phyloP scores from a whole-genome alignment of 2,329 filamentous ascomycete species.

The Thermoascus crustaceus region DNA sequence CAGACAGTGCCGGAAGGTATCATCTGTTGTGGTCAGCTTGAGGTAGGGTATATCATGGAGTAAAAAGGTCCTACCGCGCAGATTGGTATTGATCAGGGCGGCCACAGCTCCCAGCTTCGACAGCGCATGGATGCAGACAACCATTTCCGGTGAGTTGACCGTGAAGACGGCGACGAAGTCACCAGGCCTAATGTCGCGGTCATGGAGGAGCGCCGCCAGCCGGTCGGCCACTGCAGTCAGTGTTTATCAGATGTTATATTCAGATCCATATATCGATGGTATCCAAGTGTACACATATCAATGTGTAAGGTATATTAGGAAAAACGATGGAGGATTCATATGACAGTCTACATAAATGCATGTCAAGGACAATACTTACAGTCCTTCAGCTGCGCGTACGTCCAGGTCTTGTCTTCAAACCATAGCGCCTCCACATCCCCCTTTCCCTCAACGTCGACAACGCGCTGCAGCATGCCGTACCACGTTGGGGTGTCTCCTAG shows the following conservation, averaged over 20 bases:
- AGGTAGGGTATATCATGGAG: neutral
- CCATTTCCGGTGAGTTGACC: conserved; percentile 44
- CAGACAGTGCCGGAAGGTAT: conserved; percentile 40
- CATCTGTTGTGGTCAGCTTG: conserved; percentile 20
- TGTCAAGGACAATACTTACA: too few species aligned
- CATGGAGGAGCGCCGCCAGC: conserved; percentile 35
- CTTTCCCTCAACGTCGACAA: conserved; percentile 31
- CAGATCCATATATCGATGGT: too few species aligned
- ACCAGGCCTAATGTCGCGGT: conserved; percentile 27
- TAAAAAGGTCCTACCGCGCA: conserved; percentile 31
- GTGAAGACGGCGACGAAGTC: conserved; percentile 42
- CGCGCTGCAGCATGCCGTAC: conserved; percentile 36
- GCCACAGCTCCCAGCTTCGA: conserved; percentile 39
- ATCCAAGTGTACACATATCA: too few species aligned
- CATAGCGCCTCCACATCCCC: conserved; percentile 36
- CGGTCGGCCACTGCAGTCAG: conserved; percentile 32
- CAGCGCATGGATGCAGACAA: conserved; percentile 37
- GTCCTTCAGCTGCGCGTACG: conserved; percentile 37
- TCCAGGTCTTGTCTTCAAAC: conserved; percentile 44
- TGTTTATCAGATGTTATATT: conserved; percentile 7
- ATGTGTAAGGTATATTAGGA: too few species aligned
- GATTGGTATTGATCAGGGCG: conserved; percentile 40
- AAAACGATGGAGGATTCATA: too few species aligned
- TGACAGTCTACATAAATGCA: too few species aligned
- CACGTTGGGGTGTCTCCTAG: conserved; percentile 34